These are phyloP conservation scores for Simplicillium aogashimaense DNA, from an alignment of 2,329 filamentous ascomycete genomes.

Conservation along the genomic window DNA sequence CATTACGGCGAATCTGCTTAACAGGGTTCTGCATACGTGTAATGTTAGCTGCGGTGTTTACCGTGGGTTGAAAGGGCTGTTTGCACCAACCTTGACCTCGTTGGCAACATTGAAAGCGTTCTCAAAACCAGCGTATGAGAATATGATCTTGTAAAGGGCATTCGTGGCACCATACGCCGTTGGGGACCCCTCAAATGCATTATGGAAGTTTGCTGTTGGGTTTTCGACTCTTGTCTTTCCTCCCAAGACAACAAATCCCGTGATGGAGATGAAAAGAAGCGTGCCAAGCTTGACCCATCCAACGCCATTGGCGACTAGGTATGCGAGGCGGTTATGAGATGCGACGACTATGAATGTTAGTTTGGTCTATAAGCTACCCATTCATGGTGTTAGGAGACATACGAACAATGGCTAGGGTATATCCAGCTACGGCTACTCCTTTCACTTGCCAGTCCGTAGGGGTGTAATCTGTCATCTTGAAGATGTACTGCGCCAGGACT, in stretches of 20 bases:
- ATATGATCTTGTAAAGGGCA: constrained; percentile 42
- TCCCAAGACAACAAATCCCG: constrained; percentile 45
- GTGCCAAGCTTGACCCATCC: constrained; percentile 46
- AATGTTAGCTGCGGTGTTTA: too few species aligned
- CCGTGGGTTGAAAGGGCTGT: constrained; percentile 40
- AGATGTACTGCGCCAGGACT: constrained; percentile 50
- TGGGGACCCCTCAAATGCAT: constrained; percentile 13
- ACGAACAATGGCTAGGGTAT: constrained; percentile 44
- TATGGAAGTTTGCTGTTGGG: constrained; percentile 10
- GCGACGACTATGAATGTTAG: too few species aligned
- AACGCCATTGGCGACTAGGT: constrained; percentile 39
- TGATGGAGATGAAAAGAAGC: constrained; percentile 43
- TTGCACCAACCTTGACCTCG: constrained; percentile 31
- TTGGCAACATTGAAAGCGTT: constrained; percentile 48
- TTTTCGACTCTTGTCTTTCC: constrained; percentile 7
- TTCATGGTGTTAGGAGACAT: constrained; percentile 11
- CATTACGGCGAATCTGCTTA: too few species aligned
- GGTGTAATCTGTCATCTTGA: constrained; percentile 33
- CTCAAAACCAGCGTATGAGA: constrained; percentile 40
- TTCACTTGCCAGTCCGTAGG: constrained; percentile 49
- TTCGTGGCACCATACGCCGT: constrained; percentile 14
- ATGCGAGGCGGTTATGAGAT: constrained; percentile 36
- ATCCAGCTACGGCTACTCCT: constrained; percentile 48
- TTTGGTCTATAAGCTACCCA: too few species aligned
- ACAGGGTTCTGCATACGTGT: too few species aligned